Evolutionary conservation across 2,329 filamentous ascomycete genomes (phyloP).

Genomic region (Aspergillus ustus): DNA sequence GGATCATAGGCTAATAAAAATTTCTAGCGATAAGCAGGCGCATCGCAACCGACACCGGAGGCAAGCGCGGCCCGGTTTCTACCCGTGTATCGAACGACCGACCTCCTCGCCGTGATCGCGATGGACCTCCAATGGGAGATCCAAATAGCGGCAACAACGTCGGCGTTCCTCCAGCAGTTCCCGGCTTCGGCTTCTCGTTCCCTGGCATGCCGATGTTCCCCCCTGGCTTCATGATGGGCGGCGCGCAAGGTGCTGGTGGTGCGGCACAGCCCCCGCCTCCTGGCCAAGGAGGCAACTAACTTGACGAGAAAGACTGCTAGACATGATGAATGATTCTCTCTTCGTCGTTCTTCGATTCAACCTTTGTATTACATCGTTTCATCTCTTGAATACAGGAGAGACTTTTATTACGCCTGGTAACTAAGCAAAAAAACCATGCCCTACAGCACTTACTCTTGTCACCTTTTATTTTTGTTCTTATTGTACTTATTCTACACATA

Average conservation of each 20-base stretch:
- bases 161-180: conserved; percentile 58
- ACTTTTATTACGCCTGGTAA: too few relatives aligned
- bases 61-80: conserved; percentile 54
- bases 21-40: conserved; percentile 53
- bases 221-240: conserved; percentile 53
- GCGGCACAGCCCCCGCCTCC: conserved; percentile 44
- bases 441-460: background rate
- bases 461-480: background rate
- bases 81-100: conserved; percentile 43
- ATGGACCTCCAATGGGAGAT: conserved; percentile 39
- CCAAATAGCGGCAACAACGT: conserved; percentile 47
- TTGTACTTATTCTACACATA: background rate
- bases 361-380: conserved; percentile 27
- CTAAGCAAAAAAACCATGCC: background rate
- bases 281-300: conserved; percentile 36
- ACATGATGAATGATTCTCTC: conserved; percentile 16
- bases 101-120: conserved; percentile 41
- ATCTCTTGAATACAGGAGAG: background rate
- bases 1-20: conserved; percentile 29
- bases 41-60: conserved; percentile 56
- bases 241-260: conserved; percentile 36
- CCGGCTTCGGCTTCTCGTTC: conserved; percentile 60
- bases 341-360: conserved; percentile 15
- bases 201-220: conserved; percentile 55
- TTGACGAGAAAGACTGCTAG: background rate